Percentiles rank a stretch among this genome's conserved stretches.
Conservation (phyloP, 1,284 basidiomycete species). For the Austroboletus olivaceoglutinosus region DNA sequence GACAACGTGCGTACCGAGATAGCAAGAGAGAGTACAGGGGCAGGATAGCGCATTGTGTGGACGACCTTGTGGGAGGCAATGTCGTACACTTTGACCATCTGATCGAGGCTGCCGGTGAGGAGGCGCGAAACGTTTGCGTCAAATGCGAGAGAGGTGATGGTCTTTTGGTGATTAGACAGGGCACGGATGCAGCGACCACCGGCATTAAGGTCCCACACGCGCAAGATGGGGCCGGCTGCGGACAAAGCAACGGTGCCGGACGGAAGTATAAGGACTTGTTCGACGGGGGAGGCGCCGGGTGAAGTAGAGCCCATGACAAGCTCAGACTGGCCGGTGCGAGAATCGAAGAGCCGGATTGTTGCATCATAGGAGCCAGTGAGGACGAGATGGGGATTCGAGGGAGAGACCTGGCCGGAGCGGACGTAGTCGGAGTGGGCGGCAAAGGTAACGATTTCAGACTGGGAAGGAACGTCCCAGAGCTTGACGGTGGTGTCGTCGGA, state of each 20-base stretch:
- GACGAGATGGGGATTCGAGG: constrained; percentile 80
- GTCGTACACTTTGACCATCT: constrained; percentile 99
- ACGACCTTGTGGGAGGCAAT: constrained; percentile 92
- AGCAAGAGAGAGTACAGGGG: constrained; percentile 89
- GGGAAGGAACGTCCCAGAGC: constrained; percentile 95
- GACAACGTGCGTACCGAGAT: constrained; percentile 58
- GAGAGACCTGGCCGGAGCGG: constrained; percentile 84
- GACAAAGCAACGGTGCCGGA: constrained; percentile 86
- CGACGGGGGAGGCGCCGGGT: constrained; percentile 67
- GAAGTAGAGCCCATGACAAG: constrained; percentile 73
- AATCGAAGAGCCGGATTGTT: constrained; percentile 87
- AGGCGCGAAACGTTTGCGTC: constrained; percentile 75
- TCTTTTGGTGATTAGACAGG: constrained; percentile 97
- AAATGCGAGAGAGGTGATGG: constrained; percentile 87
- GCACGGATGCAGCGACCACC: constrained; percentile 88
- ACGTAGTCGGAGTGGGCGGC: constrained; percentile 92
- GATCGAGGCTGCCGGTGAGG: constrained; percentile 89
- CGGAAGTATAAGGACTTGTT: constrained; percentile 93
- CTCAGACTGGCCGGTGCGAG: constrained; percentile 76
- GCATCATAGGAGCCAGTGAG: constrained; percentile 95
- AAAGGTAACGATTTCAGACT: constrained; percentile 78
- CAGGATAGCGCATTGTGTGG: constrained; percentile 98
- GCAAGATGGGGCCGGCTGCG: constrained; percentile 88
- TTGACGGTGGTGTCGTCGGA: constrained; percentile 95
- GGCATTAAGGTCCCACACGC: constrained; percentile 94